Evolutionary conservation across 345 rosid genomes (phyloP), one percentile per base, ranked within the genome.

Genomic region (Eucalyptus microcorys): DNA sequence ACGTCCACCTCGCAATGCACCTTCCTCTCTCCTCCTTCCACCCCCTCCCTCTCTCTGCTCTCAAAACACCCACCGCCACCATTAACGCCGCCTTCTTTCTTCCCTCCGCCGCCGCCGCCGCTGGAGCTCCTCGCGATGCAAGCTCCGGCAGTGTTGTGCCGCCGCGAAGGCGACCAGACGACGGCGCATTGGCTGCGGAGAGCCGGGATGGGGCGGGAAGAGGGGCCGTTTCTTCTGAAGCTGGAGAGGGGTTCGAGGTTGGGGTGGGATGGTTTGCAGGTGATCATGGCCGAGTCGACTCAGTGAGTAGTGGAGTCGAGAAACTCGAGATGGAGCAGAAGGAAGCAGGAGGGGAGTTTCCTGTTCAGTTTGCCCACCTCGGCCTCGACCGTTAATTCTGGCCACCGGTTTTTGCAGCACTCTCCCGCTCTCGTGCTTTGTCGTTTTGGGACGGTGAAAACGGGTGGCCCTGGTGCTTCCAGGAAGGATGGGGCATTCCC

Each of bases 1-100:
- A 97, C 99, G 89, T 96, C 95, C 50, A 96, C 97, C 89, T 95
- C 95, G 50, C 98, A 96, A 10, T 91, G 87, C 87, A 97, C 99
- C 88, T 91, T 93, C 59, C 94, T 93, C 86, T 93, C 93, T 59
- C 89, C 95, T 83, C 87, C 84, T 50, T 27, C 42, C 26, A 4
- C 88, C 7, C 15, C n/a, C 34, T 66, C 90, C 87, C 89, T 83
- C 86, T 84, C 52, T 34, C 84, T 76, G 59, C 47, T 68, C 86
- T 76, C 88, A 17, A 22, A 14, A 40, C 53, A 21, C 88, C 87
- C 24, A 19, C 88, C 27, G 45, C 24, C 49, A 17, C 64, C 55
- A 47, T 32, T 12, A 76, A 21, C 83, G 10, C 81, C 45, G 17
- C 81, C 81, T 71, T 71, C 81, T 34, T 34, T 71, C 81, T 37